Evolutionary conservation across 1,284 basidiomycete species (phyloP), one percentile per base, ranked within the genome.

Genomic region (Fomitopsis schrenkii): DNA sequence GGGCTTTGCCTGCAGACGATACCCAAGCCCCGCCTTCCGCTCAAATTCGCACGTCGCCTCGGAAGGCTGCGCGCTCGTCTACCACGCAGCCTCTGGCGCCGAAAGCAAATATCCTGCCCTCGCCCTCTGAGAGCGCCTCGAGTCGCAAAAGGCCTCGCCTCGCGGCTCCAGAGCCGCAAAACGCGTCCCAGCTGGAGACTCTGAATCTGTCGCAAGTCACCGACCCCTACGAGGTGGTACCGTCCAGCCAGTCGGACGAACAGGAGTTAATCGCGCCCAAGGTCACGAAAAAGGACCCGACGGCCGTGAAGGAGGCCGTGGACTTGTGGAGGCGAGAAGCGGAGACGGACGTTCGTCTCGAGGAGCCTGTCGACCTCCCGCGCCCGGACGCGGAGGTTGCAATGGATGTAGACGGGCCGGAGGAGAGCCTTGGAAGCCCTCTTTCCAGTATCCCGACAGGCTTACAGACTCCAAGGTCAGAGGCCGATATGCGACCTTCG

Each of bases 241-340:
- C 85, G n/a, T 88, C 84, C 48, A 90, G 87, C 65, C 84, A 88
- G 68, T 86, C 87, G 50, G 84, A 88, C 64, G 89, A 91, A 68
- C 75, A 78, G 56, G 87, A 88, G 59, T 74, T 83, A 59, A 71
- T 77, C 59, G 63, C 77, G 8, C 71, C 76, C 26, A 66, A 66
- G 55, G 50, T 62, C 19, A 53, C 67, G 15, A 61, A 59, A 36
- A 71, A 69, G 55, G 68, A 77, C 60, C 63, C 72, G 0, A 65
- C 61, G 28, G 70, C 72, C n/a, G 70, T 79, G 26, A 75, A 74
- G 59, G 71, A 77, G 44, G 75, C 65, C 57, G 76, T 84, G 9
- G 72, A 77, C 55, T 68, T 70, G 44, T 83, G 83, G 83, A 75
- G 78, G 57, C 68, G 73, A 46, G 67, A 66, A 17, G 61, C 70